Base-by-base conservation (phyloP, 768 basidiomycete species). In the Lactifluus subvellereus region DNA sequence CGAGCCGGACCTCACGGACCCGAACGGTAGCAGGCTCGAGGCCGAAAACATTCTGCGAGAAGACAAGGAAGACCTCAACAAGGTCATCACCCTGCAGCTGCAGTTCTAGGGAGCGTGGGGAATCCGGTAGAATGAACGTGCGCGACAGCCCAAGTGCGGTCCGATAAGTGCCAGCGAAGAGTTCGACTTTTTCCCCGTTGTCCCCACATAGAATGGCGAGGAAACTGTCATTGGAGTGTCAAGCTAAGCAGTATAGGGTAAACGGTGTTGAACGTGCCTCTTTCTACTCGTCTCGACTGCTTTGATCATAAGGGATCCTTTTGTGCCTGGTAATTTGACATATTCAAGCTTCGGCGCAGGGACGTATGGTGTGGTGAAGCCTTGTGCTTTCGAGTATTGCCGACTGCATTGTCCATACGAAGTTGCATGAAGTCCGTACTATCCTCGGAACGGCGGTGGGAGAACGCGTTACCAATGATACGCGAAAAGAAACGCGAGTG, bases 181-280 rank as follows among this genome's bases (percentile, higher is more conserved):
- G 77, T 70, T 96, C 93, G 52, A 96, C 92, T 70, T 94, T 92
- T 77, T 95, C 93, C 16, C 91, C 94, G 66, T 85, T 88, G 38
- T 95, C 94, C 20, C 93, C 93, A 67, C 94, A 95, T 0, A 96
- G 81, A 69, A 95, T 94, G 9, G 94, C 93, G 27, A 96, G 81
- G 77, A 95, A 96, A 73, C 91, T 94, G 57, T 38, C 7, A 48
- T 64, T 4, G 16, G 11, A 5, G 32, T 10, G 50, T 61, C 42
- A 67, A 30, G 8, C 45, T 18, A 43, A 35, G 18, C 8, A 38
- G 7, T 32, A 57, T 1, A 47, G 32, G 18, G 45, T 55, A 54
- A 7, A 43, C 9, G 49, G 6, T 43, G 6, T 55, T 47, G 7
- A 20, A 57, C 67, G 59, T 43, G 88, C 87, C 94, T 96, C 76